Conservation (phyloP, 331 rosid species). For the Arachis monticola region DNA sequence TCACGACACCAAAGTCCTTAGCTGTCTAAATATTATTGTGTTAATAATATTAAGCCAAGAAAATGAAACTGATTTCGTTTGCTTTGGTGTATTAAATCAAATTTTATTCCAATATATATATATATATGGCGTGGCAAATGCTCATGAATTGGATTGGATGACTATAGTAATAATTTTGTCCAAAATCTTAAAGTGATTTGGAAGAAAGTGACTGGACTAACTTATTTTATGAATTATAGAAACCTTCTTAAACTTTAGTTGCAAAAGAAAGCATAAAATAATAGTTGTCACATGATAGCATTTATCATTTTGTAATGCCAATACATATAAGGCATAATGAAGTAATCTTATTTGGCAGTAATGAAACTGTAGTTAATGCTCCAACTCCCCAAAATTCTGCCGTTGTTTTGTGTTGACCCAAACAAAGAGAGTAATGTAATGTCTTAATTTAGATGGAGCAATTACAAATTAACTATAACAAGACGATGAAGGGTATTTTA, state of each 20-base stretch:
- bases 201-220: neutral
- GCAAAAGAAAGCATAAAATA: neutral
- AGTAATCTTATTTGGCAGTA: neutral
- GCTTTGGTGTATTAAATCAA: neutral
- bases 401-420: neutral
- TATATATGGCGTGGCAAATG: neutral
- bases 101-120: neutral
- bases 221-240: neutral
- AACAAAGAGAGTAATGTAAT: neutral
- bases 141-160: conserved; percentile 34
- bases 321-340: neutral
- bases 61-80: neutral
- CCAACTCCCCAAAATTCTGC: neutral
- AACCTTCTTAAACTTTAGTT: neutral
- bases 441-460: neutral
- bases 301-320: neutral
- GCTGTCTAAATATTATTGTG: conserved; percentile 42
- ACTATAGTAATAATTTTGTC: conserved; percentile 50
- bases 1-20: conserved; percentile 34
- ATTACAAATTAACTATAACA: too few relatives aligned
- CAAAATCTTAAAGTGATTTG: conserved; percentile 27
- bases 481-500: too few relatives aligned
- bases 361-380: neutral
- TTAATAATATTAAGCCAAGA: neutral
- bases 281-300: neutral